Evolutionary conservation across 345 rosid species (phyloP), one percentile per base, ranked within the genome.

Genomic region (Gossypium ekmanianum): DNA sequence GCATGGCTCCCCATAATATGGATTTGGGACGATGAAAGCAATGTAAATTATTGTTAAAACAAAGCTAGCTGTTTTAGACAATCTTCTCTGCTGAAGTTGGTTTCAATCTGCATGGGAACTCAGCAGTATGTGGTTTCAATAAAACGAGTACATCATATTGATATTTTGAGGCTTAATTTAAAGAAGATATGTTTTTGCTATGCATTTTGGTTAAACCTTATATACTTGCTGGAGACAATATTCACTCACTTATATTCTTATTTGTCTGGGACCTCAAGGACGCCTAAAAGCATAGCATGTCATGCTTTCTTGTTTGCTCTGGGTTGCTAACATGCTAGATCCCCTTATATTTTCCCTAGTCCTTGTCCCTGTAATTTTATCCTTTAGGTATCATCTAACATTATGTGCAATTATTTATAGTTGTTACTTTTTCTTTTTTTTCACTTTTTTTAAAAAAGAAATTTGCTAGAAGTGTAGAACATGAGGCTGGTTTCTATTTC

Each of bases 131-230:
- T 26, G 72, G 43, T 68, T 65, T 68, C 11, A 5, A 50, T 24
- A 9, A 68, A 3, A 43, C 17, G 0, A 41, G 66, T 72, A 7
- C 43, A 44, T 58, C 54, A 22, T 20, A 16, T 58, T 58, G 41
- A 57, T 72, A 14, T 72, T 72, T 34, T 58, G 39, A 72, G 16
- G 62, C 50, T 39, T 72, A 34, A 34, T 34, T 34, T 34, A 72
- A 72, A 57, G 50, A 51, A 56, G 22, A 29, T 29, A n/a, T 56
- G 50, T 7, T 72, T 58, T 20, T 58, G 24, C 11, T 11, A 43
- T 22, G 75, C 34, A 20, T 34, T 72, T 55, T 41, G 14, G 8
- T 58, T 17, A 43, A 34, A 22, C 39, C 3, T 9, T 41, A n/a
- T 58, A 9, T 26, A 14, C 2, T 43, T 12, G 57, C 67, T 58